These are phyloP conservation scores for Xylaria telfairii DNA, from an alignment of 495 filamentous ascomycete species.

Conservation along the genomic window DNA sequence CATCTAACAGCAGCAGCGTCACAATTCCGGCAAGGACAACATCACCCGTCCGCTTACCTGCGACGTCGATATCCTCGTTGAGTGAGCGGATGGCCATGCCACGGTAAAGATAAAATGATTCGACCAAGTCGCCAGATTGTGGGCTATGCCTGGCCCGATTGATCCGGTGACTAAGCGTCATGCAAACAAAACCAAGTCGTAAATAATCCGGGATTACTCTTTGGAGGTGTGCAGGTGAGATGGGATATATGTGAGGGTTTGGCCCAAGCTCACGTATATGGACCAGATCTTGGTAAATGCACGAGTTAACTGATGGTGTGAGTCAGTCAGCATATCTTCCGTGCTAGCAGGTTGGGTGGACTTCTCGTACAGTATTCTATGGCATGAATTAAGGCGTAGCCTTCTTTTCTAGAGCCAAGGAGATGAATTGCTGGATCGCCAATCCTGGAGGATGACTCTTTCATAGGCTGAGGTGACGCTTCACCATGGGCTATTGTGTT, in stretches of 20 bases:
- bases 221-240: slow-evolving; percentile 34
- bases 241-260: slow-evolving; percentile 38
- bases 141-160: slow-evolving; percentile 31
- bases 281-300: slow-evolving; percentile 39
- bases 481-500: not conserved
- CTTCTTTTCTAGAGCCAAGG: not conserved
- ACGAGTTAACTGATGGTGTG: slow-evolving; percentile 37
- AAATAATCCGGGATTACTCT: slow-evolving; percentile 36
- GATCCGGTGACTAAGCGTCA: slow-evolving; percentile 44
- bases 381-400: not conserved
- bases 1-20: not conserved
- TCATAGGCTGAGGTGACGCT: not conserved
- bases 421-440: not conserved
- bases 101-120: slow-evolving; percentile 41
- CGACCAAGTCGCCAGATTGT: slow-evolving; percentile 24
- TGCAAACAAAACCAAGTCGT: slow-evolving; percentile 39
- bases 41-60: slow-evolving; percentile 31
- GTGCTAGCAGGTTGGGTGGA: not conserved
- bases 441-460: not conserved
- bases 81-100: slow-evolving; percentile 44
- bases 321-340: slow-evolving; percentile 9
- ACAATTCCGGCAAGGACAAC: slow-evolving; percentile 26
- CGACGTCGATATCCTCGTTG: slow-evolving; percentile 33
- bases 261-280: slow-evolving; percentile 36
- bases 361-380: slow-evolving; percentile 2